Percentiles rank a stretch among this genome's conserved stretches.
Conservation (phyloP, 768 basidiomycete genomes). For the Agrocybe pediades region DNA sequence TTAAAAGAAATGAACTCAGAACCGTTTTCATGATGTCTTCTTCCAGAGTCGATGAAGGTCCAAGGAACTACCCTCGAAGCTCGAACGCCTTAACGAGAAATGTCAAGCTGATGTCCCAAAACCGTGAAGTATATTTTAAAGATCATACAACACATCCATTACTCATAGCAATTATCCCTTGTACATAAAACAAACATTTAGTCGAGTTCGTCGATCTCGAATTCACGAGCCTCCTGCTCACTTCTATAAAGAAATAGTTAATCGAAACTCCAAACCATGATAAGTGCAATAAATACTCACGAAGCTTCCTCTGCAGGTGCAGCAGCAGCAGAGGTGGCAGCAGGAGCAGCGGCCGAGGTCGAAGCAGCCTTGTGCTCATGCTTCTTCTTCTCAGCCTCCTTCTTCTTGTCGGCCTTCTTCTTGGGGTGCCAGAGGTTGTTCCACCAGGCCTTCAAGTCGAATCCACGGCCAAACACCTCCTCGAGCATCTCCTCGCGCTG, state of each 20-base stretch:
- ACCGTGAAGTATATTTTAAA: background rate
- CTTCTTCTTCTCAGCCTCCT: constrained; percentile 2
- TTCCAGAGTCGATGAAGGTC: too few relatives aligned
- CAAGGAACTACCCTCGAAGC: too few relatives aligned
- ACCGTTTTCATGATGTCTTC: too few relatives aligned
- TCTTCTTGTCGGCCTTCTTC: background rate
- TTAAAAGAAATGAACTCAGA: too few relatives aligned
- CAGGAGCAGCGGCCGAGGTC: background rate
- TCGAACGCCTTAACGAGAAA: too few relatives aligned
- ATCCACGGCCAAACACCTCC: background rate
- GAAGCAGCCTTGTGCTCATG: background rate
- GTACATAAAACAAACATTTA: constrained; percentile 11
- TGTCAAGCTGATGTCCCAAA: background rate
- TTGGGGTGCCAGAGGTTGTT: background rate
- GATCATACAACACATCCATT: constrained; percentile 5
- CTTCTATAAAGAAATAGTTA: background rate
- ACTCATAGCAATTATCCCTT: constrained; percentile 3
- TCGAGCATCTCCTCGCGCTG: background rate
- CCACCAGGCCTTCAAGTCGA: background rate
- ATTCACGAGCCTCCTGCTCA: constrained; percentile 6
- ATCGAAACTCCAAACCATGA: background rate
- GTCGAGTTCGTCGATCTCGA: constrained; percentile 17
- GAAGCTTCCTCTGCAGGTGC: background rate
- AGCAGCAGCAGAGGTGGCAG: background rate
- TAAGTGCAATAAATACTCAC: background rate